Base-by-base conservation (phyloP, 345 rosid genomes). In the Citrus trifoliata region DNA sequence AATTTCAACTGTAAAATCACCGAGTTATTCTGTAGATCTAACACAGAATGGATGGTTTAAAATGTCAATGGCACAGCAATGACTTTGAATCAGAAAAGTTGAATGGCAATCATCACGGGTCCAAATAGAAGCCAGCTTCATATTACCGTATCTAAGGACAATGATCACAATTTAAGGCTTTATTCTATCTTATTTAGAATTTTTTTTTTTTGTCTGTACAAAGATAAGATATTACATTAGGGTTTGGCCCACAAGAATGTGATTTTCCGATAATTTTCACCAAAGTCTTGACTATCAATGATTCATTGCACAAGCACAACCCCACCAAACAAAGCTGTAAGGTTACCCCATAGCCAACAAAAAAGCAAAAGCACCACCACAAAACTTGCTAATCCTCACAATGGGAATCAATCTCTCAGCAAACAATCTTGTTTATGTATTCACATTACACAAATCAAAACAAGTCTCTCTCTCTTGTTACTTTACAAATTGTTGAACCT, bases 351-450 rank as follows among this genome's bases (percentile, higher is more conserved):
- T 30, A 4, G 27, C 78, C 37, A 55, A 66, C 78, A 68, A 70
- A 68, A 73, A 48, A 40, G 64, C 68, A 30, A 74, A 79, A 79
- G 78, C 71, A 24, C 8, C 71, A 60, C 62, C 56, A 37, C 16
- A 18, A 78, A 83, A 71, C 83, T 76, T 86, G 81, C 30, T 58
- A 42, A 70, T 22, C 53, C 69, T 67, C 21, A 79, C 81, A 65
- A 75, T 79, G 46, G 48, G 70, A 35, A 66, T 35, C 46, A 5
- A 53, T 0, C 46, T n/a, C 13, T 21, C 55, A 53, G 67, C 59
- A 66, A 32, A 63, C 83, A 64, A 74, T 71, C 80, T 68, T 28
- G 30, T 22, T 62, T 18, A 64, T 35, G 40, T 56, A 38, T 82
- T 80, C 83, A 75, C 83, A 79, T 27, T 69, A 74, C 55, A 21